A percentile compares a stretch with the other conserved stretches of the same genome.
phyloP scores from a whole-genome alignment of 306 rosid species.

The Prunus armeniaca region DNA sequence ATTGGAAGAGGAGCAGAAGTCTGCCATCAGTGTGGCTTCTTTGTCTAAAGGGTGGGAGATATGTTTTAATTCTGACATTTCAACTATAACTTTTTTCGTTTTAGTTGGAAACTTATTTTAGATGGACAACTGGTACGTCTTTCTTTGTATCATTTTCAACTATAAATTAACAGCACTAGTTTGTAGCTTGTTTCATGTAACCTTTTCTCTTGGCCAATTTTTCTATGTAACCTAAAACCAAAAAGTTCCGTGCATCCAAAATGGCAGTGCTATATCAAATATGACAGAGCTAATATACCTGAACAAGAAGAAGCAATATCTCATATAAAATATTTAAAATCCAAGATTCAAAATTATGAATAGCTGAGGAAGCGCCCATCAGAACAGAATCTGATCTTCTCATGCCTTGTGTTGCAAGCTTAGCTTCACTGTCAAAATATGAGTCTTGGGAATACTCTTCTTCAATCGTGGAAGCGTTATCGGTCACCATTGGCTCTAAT shows the following conservation, averaged over 20 bases:
- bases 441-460: constrained; percentile 87
- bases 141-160: not conserved
- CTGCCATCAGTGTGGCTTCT: not conserved
- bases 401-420: constrained; percentile 60
- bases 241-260: not conserved
- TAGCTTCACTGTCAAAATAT: constrained; percentile 66
- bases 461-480: constrained; percentile 64
- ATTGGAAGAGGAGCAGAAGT: not conserved
- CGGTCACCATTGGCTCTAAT: constrained; percentile 73
- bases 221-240: not conserved
- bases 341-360: constrained; percentile 79
- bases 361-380: constrained; percentile 56
- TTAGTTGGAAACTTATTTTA: not conserved
- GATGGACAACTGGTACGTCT: not conserved
- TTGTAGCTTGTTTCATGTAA: not conserved
- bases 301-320: constrained; percentile 91
- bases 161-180: not conserved
- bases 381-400: constrained; percentile 43
- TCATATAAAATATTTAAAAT: constrained; percentile 84
- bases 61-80: not conserved
- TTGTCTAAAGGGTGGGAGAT: not conserved
- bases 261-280: not conserved
- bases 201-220: not conserved
- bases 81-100: not conserved
- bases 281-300: constrained; percentile 49